phyloP scores from a whole-genome alignment of 164 flowering plant genomes.

The Macadamia integrifolia region DNA sequence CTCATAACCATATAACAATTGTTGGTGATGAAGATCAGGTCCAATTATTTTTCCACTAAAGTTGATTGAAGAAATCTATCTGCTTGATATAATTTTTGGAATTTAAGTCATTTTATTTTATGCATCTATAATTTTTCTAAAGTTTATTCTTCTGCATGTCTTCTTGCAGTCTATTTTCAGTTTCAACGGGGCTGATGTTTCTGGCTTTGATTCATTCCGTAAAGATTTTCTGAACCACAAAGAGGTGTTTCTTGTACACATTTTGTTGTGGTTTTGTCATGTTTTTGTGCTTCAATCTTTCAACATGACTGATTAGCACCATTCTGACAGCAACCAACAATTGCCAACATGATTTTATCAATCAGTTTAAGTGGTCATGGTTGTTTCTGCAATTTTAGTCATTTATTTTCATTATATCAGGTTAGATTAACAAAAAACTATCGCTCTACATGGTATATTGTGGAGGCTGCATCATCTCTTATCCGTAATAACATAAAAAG shows the following conservation, averaged over 20 bases:
- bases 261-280: neutral
- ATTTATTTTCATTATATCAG: conserved; percentile 32
- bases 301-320: neutral
- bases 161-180: conserved; percentile 88
- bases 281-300: neutral
- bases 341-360: neutral
- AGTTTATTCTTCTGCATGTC: neutral
- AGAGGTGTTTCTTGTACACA: conserved; percentile 49
- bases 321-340: neutral
- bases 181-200: conserved; percentile 87
- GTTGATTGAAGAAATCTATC: neutral
- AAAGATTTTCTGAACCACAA: conserved; percentile 70
- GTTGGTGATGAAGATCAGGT: conserved; percentile 99
- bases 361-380: conserved; percentile 2
- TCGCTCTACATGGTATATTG: conserved; percentile 84
- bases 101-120: neutral
- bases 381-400: neutral
- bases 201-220: conserved; percentile 89
- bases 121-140: neutral
- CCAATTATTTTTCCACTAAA: conserved; percentile 2
- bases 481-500: conserved; percentile 64
- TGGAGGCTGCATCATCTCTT: conserved; percentile 89
- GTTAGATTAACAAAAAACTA: conserved; percentile 74
- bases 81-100: neutral
- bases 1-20: conserved; percentile 73